Evolutionary conservation across 1,139 yeast species (phyloP), one percentile per base, ranked within the genome.

Genomic region (Saccharomycopsis phalli): DNA sequence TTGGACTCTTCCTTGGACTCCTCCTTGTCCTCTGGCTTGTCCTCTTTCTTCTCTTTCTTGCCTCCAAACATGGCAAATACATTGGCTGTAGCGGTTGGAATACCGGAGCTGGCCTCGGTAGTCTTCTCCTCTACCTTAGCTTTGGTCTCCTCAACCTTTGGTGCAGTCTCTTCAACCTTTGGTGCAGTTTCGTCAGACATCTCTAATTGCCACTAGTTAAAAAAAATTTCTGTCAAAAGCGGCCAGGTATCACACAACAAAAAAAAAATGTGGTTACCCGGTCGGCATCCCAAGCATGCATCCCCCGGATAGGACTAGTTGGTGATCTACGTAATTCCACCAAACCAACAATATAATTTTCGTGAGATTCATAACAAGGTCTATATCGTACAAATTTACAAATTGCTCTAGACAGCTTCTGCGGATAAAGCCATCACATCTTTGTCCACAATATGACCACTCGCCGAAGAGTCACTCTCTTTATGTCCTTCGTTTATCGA

Each of bases 31-130:
- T 61, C 60, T 20, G 58, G 52, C 41, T 64, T 58, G 27, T 57
- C 54, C 31, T 59, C 60, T 35, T 55, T 56, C 44, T 57, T 58
- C 46, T 61, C 56, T 60, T 78, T 77, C 62, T 76, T 79, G 49
- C 88, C 94, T 47, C 95, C 95, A 61, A 86, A 86, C 93, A 84
- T 80, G 56, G 93, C 76, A 59, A 86, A 84, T 25, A 84, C 91
- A 57, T 78, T 77, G 47, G 94, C 60, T 38, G 87, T 71, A 31
- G 82, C 75, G 50, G 62, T 53, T 45, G 65, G 65, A 31, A 66
- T 49, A 50, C 56, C 42, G 59, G 51, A 41, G 6, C 8, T 6
- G 8, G 25, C 25, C 25, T 22, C 25, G 56, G 52, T 46, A n/a
- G 45, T 39, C 34, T 30, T 37, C 19, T 50, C 51, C 46, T 49